Conservation (phyloP, 1,284 basidiomycete genomes). For the Ceratobasidium theobromae region DNA sequence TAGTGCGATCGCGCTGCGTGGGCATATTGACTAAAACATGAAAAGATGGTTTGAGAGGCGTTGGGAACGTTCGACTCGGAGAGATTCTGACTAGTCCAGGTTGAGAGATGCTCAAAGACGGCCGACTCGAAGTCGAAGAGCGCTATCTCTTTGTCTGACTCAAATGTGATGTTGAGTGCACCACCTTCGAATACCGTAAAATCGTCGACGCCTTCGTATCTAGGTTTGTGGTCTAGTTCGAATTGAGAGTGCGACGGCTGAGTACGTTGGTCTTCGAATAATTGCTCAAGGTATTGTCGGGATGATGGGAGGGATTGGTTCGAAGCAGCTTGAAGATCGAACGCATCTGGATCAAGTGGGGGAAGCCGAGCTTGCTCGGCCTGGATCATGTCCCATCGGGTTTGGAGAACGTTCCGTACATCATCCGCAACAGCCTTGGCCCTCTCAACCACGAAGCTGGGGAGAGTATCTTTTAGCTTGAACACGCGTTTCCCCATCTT, state of each 20-base stretch:
- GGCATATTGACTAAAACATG: conserved; percentile 6
- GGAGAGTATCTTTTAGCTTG: conserved; percentile 32
- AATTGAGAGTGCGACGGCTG: not conserved
- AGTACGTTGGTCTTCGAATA: not conserved
- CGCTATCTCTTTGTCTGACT: not conserved
- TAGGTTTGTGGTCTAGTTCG: not conserved
- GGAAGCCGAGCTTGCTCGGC: not conserved
- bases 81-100: not conserved
- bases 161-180: not conserved
- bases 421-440: conserved; percentile 35
- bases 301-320: conserved; percentile 32
- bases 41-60: not conserved
- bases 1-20: not conserved
- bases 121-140: not conserved
- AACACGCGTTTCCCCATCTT: conserved; percentile 26
- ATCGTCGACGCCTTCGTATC: not conserved
- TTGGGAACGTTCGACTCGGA: not conserved
- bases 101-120: not conserved
- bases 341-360: not conserved
- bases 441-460: conserved; percentile 35
- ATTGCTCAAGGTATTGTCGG: conserved; percentile 38
- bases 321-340: not conserved
- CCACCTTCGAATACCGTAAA: not conserved
- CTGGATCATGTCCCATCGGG: conserved; percentile 41
- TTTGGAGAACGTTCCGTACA: conserved; percentile 13